Conservation (phyloP, 108 stramenopile genomes). For the Skeletonema marinoi region DNA sequence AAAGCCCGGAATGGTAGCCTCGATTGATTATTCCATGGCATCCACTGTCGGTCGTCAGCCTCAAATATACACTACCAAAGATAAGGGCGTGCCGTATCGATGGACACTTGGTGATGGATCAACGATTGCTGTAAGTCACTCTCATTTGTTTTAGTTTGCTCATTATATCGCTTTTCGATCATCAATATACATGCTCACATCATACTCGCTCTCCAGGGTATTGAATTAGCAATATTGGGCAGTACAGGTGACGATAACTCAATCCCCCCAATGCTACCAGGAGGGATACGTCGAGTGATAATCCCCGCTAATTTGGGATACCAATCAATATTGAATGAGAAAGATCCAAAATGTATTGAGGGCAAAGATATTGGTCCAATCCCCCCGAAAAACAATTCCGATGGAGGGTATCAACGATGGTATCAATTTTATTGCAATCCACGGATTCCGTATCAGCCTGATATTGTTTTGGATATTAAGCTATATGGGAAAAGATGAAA, state of each 20-base stretch:
- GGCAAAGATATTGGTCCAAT: conserved; percentile 9
- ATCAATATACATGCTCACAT: too few relatives aligned
- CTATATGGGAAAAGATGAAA: conserved; percentile 14
- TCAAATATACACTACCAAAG: conserved; percentile 21
- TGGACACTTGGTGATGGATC: conserved; percentile 17
- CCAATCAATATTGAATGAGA: neutral
- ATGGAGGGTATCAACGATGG: conserved; percentile 18
- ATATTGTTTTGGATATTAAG: conserved; percentile 20
- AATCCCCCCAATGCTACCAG: conserved; percentile 20
- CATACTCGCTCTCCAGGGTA: neutral
- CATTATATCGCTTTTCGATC: too few relatives aligned
- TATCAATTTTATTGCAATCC: conserved; percentile 23
- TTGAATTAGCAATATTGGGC: conserved; percentile 17
- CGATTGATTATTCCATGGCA: conserved; percentile 19
- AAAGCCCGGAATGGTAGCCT: neutral
- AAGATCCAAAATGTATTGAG: neutral
- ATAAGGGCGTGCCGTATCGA: conserved; percentile 19
- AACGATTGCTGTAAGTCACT: neutral
- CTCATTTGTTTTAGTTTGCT: too few relatives aligned
- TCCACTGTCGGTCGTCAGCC: conserved; percentile 11
- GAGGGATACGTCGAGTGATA: conserved; percentile 15
- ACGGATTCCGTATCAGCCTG: conserved; percentile 21
- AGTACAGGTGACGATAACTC: neutral
- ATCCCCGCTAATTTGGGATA: conserved; percentile 15
- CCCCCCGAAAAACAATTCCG: conserved; percentile 2